Base-by-base conservation (phyloP, 805 yeast genomes). In the Metschnikowia cerradonensis region DNA sequence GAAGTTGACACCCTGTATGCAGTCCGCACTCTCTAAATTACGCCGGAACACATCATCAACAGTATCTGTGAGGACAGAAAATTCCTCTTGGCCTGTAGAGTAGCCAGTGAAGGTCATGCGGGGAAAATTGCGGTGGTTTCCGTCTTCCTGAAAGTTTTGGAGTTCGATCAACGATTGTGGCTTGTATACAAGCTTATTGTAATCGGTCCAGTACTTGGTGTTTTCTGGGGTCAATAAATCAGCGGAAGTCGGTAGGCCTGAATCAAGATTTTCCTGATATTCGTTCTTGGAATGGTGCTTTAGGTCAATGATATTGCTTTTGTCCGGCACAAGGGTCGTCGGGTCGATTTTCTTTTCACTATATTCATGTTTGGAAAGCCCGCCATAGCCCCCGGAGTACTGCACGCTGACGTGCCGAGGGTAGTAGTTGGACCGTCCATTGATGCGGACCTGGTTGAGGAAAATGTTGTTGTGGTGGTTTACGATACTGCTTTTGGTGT, bases 321-420 rank as follows among this genome's bases (percentile, higher is more conserved):
- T 35, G 2, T 41, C 45, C 39, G 35, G 26, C 17, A 23, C 34
- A 10, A 26, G 41, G 4, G 33, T 23, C 63, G 52, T 32, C 50
- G 54, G n/a, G 50, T 35, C 22, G 5, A 37, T 23, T 23, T 35
- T 36, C 10, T 51, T 47, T 41, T 60, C 68, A 41, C 67, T 69
- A 53, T 79, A 82, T 49, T 82, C 86, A 60, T 67, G 77, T 50
- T 73, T 75, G 1, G 80, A 78, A 41, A 88, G 65, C 0, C 89
- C 71, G 0, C 97, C 97, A 60, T 76, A 79, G 0, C 96, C 96
- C 45, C 86, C 84, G 19, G 76, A 71, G 42, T 83, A 77, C 54
- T 94, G 98, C 84, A 91, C 89, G n/a, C 90, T 60, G 34, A 90
- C 60, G 0, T 88, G 81, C 49, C 98, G 70, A 1, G 99, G 98